phyloP scores from a whole-genome alignment of 2,329 filamentous ascomycete species.

The Fusarium papillatum region DNA sequence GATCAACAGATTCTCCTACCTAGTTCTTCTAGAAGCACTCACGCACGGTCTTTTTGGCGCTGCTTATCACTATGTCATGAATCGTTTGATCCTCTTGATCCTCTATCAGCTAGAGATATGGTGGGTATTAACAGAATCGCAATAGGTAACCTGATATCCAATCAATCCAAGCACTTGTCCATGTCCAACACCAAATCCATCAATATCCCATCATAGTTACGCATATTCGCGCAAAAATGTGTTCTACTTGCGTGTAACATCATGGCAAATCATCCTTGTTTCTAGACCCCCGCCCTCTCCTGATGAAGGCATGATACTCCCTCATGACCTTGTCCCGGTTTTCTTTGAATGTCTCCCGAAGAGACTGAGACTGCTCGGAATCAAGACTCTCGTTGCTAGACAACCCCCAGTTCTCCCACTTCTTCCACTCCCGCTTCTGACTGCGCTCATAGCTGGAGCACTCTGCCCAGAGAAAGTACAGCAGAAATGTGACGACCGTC shows the following conservation, averaged over 20 bases:
- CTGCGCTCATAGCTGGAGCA: conserved; percentile 45
- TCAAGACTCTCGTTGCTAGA: conserved; percentile 31
- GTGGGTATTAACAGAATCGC: neutral
- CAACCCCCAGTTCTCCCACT: conserved; percentile 34
- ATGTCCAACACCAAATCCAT: conserved; percentile 1
- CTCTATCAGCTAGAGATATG: neutral
- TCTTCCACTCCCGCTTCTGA: conserved; percentile 21
- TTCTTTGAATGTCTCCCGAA: conserved; percentile 30
- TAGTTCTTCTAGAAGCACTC: neutral
- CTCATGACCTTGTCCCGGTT: conserved; percentile 22
- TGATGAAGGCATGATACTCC: conserved; percentile 17
- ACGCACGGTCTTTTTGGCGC: neutral
- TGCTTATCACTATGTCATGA: conserved; percentile 1
- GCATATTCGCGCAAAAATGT: neutral
- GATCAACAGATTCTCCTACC: neutral
- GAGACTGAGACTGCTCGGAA: conserved; percentile 14
- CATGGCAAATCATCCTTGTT: conserved; percentile 16
- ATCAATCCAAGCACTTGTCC: neutral
- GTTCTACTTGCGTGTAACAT: neutral
- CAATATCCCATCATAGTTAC: neutral
- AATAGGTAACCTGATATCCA: neutral
- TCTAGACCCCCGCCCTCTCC: conserved; percentile 24
- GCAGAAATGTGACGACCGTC: conserved; percentile 50
- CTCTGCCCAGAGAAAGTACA: conserved; percentile 52
- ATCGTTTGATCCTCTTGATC: neutral